Conservation (phyloP, 1,284 basidiomycete species). For the Trametes pubescens region DNA sequence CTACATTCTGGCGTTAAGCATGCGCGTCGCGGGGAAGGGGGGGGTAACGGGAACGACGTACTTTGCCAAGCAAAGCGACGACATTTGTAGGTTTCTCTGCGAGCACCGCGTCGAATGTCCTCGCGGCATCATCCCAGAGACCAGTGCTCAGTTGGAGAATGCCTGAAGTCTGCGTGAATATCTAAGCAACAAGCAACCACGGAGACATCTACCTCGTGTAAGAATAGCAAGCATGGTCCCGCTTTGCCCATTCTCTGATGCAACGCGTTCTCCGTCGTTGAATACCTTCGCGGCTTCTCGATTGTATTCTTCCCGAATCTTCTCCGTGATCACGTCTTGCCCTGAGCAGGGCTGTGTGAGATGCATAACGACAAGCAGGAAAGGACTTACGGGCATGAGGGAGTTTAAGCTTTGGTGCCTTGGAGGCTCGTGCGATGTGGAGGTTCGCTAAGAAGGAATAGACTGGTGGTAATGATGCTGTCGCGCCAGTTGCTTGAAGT, state of each 20-base stretch:
- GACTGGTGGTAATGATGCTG: constrained; percentile 64
- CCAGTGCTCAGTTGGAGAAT: constrained; percentile 84
- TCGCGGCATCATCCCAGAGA: constrained; percentile 80
- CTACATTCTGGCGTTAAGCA: constrained; percentile 45
- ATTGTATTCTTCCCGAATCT: constrained; percentile 75
- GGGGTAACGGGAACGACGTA: constrained; percentile 36
- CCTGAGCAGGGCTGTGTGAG: constrained; percentile 34
- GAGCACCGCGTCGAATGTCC: constrained; percentile 86
- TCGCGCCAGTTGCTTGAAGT: constrained; percentile 58
- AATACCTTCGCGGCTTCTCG: constrained; percentile 75
- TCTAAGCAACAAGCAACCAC: constrained; percentile 19
- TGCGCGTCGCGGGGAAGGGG: neutral
- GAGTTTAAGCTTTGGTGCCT: constrained; percentile 83
- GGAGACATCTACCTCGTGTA: constrained; percentile 62
- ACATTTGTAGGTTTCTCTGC: constrained; percentile 83
- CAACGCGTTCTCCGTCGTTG: constrained; percentile 67
- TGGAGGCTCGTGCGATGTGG: constrained; percentile 77
- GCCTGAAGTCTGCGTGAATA: constrained; percentile 51
- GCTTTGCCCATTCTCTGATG: constrained; percentile 59
- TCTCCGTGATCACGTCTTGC: constrained; percentile 69
- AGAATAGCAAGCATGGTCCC: constrained; percentile 62
- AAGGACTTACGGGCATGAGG: constrained; percentile 70
- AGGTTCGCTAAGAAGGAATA: constrained; percentile 87
- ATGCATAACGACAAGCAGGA: neutral
- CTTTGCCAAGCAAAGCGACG: constrained; percentile 83